Percentiles rank a stretch among this genome's conserved stretches.
phyloP scores from a whole-genome alignment of 352 stramenopile genomes.

The Globisporangium viniferum region DNA sequence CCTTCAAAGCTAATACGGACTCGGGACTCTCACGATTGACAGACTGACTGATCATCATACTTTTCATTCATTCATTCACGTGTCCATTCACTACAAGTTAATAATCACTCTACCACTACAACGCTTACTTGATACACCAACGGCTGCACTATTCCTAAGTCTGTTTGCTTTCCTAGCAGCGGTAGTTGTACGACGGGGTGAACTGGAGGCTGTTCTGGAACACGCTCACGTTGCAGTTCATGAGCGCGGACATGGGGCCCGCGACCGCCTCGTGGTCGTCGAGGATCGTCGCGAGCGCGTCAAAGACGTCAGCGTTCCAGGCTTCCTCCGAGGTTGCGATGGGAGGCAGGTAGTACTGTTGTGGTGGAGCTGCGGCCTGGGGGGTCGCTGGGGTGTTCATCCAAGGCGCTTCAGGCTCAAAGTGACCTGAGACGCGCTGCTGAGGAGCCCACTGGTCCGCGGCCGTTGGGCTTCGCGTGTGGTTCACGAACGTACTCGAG shows the following conservation, averaged over 20 bases:
- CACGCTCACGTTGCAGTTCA: conserved; percentile 9
- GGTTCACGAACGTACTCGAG: neutral
- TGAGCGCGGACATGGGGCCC: neutral
- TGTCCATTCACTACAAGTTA: no score
- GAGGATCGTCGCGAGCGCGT: conserved; percentile 11
- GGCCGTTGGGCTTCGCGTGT: conserved; percentile 2
- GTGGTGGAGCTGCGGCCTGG: no score
- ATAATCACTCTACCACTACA: neutral
- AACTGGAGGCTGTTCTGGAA: conserved; percentile 14
- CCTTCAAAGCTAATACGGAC: no score
- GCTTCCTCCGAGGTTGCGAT: neutral
- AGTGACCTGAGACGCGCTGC: neutral
- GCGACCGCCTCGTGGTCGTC: conserved; percentile 1
- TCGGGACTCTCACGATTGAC: no score
- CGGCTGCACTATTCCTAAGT: neutral
- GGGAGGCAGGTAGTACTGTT: neutral
- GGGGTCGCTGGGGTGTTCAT: neutral
- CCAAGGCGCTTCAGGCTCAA: conserved; percentile 9
- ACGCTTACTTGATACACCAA: neutral
- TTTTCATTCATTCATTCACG: no score
- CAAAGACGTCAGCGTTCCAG: conserved; percentile 11
- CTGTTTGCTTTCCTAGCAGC: neutral
- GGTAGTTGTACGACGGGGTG: conserved; percentile 1
- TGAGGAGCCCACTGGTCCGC: conserved; percentile 6
- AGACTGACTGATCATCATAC: no score